Conservation (phyloP, 495 filamentous ascomycete genomes). For the Neurospora cerealis region DNA sequence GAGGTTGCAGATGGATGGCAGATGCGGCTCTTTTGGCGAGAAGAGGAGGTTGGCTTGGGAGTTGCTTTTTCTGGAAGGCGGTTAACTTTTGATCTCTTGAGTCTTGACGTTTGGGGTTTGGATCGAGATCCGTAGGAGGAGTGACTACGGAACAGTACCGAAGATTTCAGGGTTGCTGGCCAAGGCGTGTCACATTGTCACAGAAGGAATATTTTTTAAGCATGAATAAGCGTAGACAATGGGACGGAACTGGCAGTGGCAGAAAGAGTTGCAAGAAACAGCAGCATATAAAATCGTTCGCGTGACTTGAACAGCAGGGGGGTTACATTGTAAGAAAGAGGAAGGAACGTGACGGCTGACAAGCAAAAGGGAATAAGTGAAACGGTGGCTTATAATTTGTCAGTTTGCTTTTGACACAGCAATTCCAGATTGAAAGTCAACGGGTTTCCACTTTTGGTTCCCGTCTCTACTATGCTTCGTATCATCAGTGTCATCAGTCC, state of each 20-base stretch:
- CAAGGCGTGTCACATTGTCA: not conserved
- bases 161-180: too few species aligned
- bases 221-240: not conserved
- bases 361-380: not conserved
- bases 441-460: not conserved
- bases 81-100: not conserved
- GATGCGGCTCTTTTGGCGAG: not conserved
- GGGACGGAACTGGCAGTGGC: not conserved
- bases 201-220: not conserved
- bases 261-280: not conserved
- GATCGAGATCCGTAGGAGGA: not conserved
- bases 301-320: not conserved
- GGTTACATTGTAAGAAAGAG: not conserved
- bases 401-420: not conserved
- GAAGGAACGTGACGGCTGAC: not conserved
- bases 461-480: not conserved
- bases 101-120: not conserved
- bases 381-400: not conserved
- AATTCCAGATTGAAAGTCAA: not conserved
- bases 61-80: not conserved
- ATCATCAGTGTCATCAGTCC: not conserved
- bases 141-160: too few species aligned
- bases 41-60: not conserved
- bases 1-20: not conserved
- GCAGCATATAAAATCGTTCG: not conserved